These are phyloP conservation scores for Phytophthora ramorum DNA, from an alignment of 352 stramenopile species.

Conservation along the genomic window DNA sequence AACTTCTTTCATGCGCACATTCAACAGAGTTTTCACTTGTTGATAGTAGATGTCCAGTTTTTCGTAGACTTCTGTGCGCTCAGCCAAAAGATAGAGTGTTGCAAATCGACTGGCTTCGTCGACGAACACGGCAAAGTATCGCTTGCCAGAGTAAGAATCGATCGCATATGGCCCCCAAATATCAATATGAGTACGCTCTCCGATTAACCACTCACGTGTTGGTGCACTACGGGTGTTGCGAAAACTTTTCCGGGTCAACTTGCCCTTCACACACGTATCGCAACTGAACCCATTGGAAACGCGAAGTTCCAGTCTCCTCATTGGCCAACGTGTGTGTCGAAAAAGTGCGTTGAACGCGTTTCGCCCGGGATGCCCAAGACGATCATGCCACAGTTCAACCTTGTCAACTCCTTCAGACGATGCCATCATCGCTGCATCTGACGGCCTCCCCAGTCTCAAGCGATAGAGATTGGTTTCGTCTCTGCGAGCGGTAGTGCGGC, in stretches of 20 bases:
- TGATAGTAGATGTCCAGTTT: slow-evolving; percentile 16
- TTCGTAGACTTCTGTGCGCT: slow-evolving; percentile 23
- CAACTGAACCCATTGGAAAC: slow-evolving; percentile 7
- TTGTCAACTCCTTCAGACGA: neutral
- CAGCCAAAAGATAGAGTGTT: slow-evolving; percentile 12
- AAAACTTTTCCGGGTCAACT: slow-evolving; percentile 16
- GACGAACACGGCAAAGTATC: slow-evolving; percentile 25
- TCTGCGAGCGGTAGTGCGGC: neutral
- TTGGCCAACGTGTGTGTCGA: neutral
- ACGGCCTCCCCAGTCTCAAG: neutral
- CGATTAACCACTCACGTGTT: slow-evolving; percentile 8
- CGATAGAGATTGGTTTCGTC: slow-evolving; percentile 15
- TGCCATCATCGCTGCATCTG: neutral
- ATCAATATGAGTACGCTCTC: slow-evolving; percentile 21
- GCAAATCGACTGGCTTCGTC: slow-evolving; percentile 25
- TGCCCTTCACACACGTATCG: slow-evolving; percentile 12
- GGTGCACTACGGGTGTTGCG: neutral
- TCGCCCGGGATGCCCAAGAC: slow-evolving; percentile 6
- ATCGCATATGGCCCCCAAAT: slow-evolving; percentile 25
- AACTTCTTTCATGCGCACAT: slow-evolving; percentile 25
- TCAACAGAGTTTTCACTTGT: slow-evolving; percentile 17
- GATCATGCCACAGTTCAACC: slow-evolving; percentile 4
- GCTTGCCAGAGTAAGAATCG: slow-evolving; percentile 15
- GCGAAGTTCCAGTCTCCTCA: slow-evolving; percentile 1
- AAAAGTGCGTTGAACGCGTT: slow-evolving; percentile 17